Evolutionary conservation across 805 yeast species (phyloP), one percentile per base, ranked within the genome.

Genomic region (Lipomyces sp.): DNA sequence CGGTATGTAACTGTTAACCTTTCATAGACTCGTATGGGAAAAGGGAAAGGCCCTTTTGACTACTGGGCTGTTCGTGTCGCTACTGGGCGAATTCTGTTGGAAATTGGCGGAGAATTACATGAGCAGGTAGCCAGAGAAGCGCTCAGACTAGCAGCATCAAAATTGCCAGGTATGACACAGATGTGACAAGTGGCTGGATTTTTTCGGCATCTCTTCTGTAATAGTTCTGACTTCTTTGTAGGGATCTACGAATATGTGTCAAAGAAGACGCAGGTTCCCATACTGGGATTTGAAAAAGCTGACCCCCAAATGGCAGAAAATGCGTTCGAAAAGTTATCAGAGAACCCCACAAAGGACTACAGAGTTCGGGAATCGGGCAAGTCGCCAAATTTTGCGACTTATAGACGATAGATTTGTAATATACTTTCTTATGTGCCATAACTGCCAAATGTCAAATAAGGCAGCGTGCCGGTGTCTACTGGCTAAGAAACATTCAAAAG

Each of bases 11-110:
- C 54, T 48, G 24, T 30, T 10, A 39, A 39, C 15, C 2, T 42
- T 34, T 29, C 15, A 11, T 53, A 67, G 78, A 92, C 97, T 10
- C 95, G 99, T 88, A 95, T 95, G 99, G 99, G 99, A 82, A 95
- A 95, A 79, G 99, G 99, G 82, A 95, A 95, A 80, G 99, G 99
- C 80, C 89, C 93, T 0, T 94, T 95, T 76, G 97, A 92, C 75
- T 95, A 92, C 81, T 95, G 98, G 98, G 96, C 96, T 74, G 90
- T 88, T 42, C 87, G 99, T 74, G 95, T 95, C 13, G 96, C 98
- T 53, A 93, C 98, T 0, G 99, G 99, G 2, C 93, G 92, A 75
- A 87, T 95, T 53, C 81, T 93, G 30, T 92, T 93, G 75, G 99
- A 95, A 80, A 86, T 93, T 75, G 81, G 78, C 39, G 90, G 89